Conservation (phyloP, 169 alveolate genomes). For the Plasmodium gonderi region DNA sequence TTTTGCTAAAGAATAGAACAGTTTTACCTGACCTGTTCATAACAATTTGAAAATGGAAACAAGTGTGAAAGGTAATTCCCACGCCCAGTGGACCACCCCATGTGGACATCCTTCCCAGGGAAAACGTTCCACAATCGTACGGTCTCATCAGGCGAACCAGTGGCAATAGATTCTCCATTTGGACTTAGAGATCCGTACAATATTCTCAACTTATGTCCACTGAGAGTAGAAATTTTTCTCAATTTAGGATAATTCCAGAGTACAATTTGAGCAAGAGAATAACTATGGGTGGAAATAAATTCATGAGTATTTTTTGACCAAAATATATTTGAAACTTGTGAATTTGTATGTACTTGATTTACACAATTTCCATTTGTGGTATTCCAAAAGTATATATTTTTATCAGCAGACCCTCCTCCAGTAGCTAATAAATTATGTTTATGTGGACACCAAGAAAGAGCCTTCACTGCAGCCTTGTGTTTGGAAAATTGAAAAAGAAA, state of each 20-base stretch:
- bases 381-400: constrained; percentile 96
- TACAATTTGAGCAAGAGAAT: constrained; percentile 92
- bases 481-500: constrained; percentile 85
- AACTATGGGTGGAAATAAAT: constrained; percentile 97
- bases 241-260: constrained; percentile 95
- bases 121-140: constrained; percentile 95
- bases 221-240: constrained; percentile 83
- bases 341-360: constrained; percentile 91
- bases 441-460: constrained; percentile 98
- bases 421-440: constrained; percentile 93
- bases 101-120: constrained; percentile 78
- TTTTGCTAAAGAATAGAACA: not conserved
- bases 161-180: constrained; percentile 94
- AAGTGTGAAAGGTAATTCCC: not conserved
- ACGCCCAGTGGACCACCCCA: not conserved
- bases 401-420: constrained; percentile 99
- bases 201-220: constrained; percentile 96
- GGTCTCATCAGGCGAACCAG: constrained; percentile 97
- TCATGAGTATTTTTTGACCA: constrained; percentile 94
- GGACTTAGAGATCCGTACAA: constrained; percentile 95
- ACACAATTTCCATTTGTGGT: constrained; percentile 89
- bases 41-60: constrained; percentile 34
- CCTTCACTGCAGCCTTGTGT: constrained; percentile 95
- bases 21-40: constrained; percentile 34
- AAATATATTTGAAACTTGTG: constrained; percentile 95